Percentiles rank a stretch among this genome's conserved stretches.
Conservation (phyloP, 2,329 filamentous ascomycete species). For the Cercospora nicotianae region DNA sequence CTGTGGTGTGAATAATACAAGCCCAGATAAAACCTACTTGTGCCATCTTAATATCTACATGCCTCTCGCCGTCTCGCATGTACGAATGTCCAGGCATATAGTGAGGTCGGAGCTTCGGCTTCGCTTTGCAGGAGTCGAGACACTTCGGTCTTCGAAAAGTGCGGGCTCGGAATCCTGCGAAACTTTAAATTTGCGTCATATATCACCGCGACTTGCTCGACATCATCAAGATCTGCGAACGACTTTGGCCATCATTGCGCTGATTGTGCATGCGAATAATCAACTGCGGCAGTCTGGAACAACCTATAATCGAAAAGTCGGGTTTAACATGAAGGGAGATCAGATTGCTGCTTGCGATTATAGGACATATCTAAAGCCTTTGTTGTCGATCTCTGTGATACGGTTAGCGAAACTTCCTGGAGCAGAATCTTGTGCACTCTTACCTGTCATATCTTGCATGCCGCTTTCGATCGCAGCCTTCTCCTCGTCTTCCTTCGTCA, state of each 20-base stretch:
- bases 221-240: neutral
- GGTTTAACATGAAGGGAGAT: neutral
- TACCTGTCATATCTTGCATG: slow-evolving; percentile 54
- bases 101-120: neutral
- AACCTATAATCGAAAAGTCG: neutral
- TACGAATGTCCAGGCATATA: neutral
- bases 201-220: neutral
- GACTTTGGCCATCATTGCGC: neutral
- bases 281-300: neutral
- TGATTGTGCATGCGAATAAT: neutral
- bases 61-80: neutral
- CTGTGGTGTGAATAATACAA: neutral
- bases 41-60: neutral
- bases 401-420: neutral
- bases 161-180: neutral
- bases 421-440: neutral
- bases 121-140: neutral
- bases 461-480: slow-evolving; percentile 55
- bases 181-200: neutral
- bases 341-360: neutral
- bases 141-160: neutral
- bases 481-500: slow-evolving; percentile 46
- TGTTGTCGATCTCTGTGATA: slow-evolving; percentile 53
- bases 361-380: slow-evolving; percentile 53
- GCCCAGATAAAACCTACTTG: neutral